Percentiles rank a stretch among this genome's conserved stretches.
phyloP scores from a whole-genome alignment of 495 filamentous ascomycete species.

The Aspergillus mulundensis region DNA sequence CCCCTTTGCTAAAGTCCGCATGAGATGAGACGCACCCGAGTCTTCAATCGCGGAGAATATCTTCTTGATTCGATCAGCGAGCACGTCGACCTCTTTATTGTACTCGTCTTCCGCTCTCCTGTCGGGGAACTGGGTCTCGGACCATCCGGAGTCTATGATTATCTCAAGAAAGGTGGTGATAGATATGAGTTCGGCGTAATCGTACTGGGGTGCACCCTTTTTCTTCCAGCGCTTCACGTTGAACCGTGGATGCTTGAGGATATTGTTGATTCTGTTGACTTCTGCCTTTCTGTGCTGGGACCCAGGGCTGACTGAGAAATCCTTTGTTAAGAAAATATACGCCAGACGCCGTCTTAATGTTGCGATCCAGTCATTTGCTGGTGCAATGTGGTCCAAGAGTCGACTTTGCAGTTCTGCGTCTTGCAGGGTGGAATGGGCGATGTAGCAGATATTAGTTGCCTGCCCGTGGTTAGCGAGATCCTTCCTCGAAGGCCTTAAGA shows the following conservation, averaged over 20 bases:
- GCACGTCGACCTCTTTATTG: constrained; percentile 63
- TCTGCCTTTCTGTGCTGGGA: constrained; percentile 43
- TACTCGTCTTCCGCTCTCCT: constrained; percentile 49
- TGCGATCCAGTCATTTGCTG: constrained; percentile 49
- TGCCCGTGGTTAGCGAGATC: constrained; percentile 25
- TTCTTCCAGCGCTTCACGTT: constrained; percentile 34
- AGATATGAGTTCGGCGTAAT: constrained; percentile 64
- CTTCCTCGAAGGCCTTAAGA: not conserved
- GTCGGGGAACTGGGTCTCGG: constrained; percentile 24
- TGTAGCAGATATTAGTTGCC: constrained; percentile 52
- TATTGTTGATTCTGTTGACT: constrained; percentile 46
- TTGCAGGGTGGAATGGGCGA: constrained; percentile 46
- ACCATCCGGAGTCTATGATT: constrained; percentile 61
- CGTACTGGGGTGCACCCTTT: constrained; percentile 42
- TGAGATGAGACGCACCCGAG: constrained; percentile 65
- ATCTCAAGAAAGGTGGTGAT: constrained; percentile 65
- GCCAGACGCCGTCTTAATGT: constrained; percentile 70
- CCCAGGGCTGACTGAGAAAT: constrained; percentile 42
- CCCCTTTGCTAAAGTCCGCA: constrained; percentile 68
- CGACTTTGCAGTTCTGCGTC: constrained; percentile 53
- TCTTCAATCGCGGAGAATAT: constrained; percentile 71
- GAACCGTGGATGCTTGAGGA: constrained; percentile 50
- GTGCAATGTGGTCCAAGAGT: constrained; percentile 56
- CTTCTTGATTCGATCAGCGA: constrained; percentile 58
- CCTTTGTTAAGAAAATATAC: constrained; percentile 61